phyloP scores from a whole-genome alignment of 108 stramenopile genomes.

The Cylindrotheca closterium region DNA sequence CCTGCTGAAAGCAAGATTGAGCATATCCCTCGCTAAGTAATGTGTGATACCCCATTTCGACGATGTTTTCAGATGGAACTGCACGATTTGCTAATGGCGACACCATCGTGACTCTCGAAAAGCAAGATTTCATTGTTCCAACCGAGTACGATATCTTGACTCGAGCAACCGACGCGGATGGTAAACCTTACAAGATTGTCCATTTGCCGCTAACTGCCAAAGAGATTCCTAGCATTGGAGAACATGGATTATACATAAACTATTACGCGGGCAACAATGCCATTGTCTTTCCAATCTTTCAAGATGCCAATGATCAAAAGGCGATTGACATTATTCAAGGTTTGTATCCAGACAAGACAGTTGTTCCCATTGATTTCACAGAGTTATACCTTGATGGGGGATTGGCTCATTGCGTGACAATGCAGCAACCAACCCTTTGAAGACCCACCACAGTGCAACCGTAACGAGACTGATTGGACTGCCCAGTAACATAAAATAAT shows the following conservation, averaged over 20 bases:
- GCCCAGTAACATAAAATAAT: too few relatives aligned
- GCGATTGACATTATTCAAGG: constrained; percentile 13
- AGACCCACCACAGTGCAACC: too few relatives aligned
- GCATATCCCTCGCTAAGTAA: too few relatives aligned
- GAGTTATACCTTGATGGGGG: constrained; percentile 39
- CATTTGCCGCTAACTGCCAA: constrained; percentile 33
- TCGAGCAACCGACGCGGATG: constrained; percentile 29
- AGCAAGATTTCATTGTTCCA: constrained; percentile 23
- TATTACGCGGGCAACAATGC: constrained; percentile 44
- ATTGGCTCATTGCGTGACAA: constrained; percentile 44
- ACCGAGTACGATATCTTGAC: constrained; percentile 32
- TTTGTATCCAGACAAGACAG: constrained; percentile 17
- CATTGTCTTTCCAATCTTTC: constrained; percentile 35
- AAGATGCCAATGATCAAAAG: constrained; percentile 37
- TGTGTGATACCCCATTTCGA: too few relatives aligned
- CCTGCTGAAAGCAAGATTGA: too few relatives aligned
- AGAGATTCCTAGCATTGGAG: too few relatives aligned
- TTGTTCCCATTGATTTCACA: constrained; percentile 19
- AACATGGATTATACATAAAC: constrained; percentile 43
- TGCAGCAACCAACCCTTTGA: constrained; percentile 40
- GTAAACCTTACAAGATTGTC: constrained; percentile 29
- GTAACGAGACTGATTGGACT: too few relatives aligned
- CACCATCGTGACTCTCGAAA: constrained; percentile 39
- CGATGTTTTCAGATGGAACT: too few relatives aligned
- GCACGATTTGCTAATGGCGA: constrained; percentile 46